Percentiles rank a stretch among this genome's conserved stretches.
Conservation (phyloP, 805 yeast species). For the Wickerhamomyces bisporus region DNA sequence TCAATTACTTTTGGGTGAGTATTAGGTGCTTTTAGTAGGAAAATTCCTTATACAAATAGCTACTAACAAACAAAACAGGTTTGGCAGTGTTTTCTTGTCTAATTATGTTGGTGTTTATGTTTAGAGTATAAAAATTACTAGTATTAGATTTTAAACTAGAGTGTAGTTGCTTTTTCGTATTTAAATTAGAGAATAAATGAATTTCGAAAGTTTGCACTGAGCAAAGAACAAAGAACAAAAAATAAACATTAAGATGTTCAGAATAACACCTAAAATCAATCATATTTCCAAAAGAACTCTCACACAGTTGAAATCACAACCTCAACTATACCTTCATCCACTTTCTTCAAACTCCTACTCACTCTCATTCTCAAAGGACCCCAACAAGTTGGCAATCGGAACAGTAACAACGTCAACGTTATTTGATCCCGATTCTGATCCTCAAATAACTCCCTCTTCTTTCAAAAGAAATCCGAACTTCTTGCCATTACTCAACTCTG, state of each 20-base stretch:
- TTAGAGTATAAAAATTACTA: constrained; percentile 12
- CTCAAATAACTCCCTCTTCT: not conserved
- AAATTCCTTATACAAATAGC: not conserved
- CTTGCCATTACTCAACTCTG: constrained; percentile 4
- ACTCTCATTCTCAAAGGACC: constrained; percentile 14
- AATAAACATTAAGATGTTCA: not conserved
- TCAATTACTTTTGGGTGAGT: constrained; percentile 29
- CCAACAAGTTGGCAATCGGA: constrained; percentile 7
- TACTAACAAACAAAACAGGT: constrained; percentile 9
- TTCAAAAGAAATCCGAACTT: constrained; percentile 12
- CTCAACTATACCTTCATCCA: constrained; percentile 13
- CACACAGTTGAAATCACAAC: constrained; percentile 2
- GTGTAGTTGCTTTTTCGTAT: too few species aligned
- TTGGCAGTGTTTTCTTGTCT: constrained; percentile 36
- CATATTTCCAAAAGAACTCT: not conserved
- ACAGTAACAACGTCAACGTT: not conserved
- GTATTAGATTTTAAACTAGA: not conserved
- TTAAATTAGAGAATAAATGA: too few species aligned
- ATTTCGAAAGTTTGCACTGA: too few species aligned
- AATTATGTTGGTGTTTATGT: constrained; percentile 44
- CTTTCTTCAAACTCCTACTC: not conserved
- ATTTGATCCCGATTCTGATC: constrained; percentile 1
- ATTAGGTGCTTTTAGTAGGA: too few species aligned
- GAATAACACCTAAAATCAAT: not conserved
- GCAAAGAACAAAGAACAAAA: too few species aligned